Conservation (phyloP, 2,329 filamentous ascomycete species). For the Fusarium liriodendri region DNA sequence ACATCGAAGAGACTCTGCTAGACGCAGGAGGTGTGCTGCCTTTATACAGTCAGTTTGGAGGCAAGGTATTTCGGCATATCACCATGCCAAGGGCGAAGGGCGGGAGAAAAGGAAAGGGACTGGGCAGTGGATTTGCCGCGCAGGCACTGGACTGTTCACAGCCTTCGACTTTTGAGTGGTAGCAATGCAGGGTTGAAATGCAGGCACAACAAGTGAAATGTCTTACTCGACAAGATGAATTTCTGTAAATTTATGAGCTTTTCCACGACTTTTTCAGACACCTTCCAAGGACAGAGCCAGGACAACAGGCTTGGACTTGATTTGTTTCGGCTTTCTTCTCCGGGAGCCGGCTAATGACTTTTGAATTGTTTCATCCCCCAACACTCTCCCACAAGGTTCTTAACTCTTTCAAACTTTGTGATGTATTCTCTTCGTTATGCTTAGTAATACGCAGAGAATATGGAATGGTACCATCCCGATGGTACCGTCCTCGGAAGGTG, state of each 20-base stretch:
- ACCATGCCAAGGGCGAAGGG: no score
- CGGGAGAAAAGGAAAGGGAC: no score
- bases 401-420: neutral
- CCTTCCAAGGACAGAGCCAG: neutral
- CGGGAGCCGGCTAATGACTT: neutral
- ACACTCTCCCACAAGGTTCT: neutral
- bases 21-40: no score
- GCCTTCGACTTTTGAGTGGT: no score
- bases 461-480: neutral
- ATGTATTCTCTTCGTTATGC: neutral
- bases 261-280: neutral
- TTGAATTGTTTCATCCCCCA: neutral
- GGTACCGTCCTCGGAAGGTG: neutral
- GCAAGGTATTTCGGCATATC: no score
- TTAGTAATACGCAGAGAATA: neutral
- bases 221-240: neutral
- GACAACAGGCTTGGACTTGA: neutral
- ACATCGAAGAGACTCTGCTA: no score
- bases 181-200: no score
- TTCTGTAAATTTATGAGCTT: no score
- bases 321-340: neutral
- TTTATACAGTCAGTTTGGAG: no score
- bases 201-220: no score
- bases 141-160: no score
- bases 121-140: no score